Evolutionary conservation across 768 basidiomycete genomes (phyloP).

Genomic region (Hygrophoropsis aurantiaca): DNA sequence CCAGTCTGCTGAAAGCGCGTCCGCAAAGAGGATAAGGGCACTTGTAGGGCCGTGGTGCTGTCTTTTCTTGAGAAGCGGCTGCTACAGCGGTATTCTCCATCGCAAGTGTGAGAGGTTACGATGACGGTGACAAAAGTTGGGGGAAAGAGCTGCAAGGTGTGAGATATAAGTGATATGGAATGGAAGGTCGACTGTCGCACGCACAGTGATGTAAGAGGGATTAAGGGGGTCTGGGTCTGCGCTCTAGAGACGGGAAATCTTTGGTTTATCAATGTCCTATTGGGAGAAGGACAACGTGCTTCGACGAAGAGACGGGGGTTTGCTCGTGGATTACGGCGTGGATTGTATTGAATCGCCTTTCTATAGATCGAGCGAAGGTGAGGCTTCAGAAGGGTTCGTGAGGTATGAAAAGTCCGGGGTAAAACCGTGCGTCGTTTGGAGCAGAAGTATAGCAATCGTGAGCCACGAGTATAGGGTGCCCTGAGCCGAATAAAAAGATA

Average conservation of each 20-base stretch:
- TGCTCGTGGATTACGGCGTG: slow-evolving; percentile 17
- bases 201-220: slow-evolving; percentile 18
- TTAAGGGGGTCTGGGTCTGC: slow-evolving; percentile 9
- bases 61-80: slow-evolving; percentile 34
- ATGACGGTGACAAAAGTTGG: slow-evolving; percentile 12
- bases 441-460: not conserved
- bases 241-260: slow-evolving; percentile 17
- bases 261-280: slow-evolving; percentile 22
- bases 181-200: slow-evolving; percentile 9
- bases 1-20: slow-evolving; percentile 92
- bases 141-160: slow-evolving; percentile 8
- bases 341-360: slow-evolving; percentile 8
- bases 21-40: slow-evolving; percentile 91
- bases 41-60: slow-evolving; percentile 81
- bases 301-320: slow-evolving; percentile 8
- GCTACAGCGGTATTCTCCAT: slow-evolving; percentile 21
- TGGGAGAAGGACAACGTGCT: slow-evolving; percentile 20
- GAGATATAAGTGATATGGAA: slow-evolving; percentile 14
- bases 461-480: too few relatives aligned
- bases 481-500: slow-evolving; percentile 11
- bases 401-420: slow-evolving; percentile 29
- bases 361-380: slow-evolving; percentile 17
- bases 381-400: slow-evolving; percentile 16
- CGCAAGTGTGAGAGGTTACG: slow-evolving; percentile 6
- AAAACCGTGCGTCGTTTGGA: slow-evolving; percentile 23